Percentiles rank a stretch among this genome's conserved stretches.
These are phyloP conservation scores for Phaffia tasmanica DNA, from an alignment of 768 basidiomycete genomes.

Conservation along the genomic window DNA sequence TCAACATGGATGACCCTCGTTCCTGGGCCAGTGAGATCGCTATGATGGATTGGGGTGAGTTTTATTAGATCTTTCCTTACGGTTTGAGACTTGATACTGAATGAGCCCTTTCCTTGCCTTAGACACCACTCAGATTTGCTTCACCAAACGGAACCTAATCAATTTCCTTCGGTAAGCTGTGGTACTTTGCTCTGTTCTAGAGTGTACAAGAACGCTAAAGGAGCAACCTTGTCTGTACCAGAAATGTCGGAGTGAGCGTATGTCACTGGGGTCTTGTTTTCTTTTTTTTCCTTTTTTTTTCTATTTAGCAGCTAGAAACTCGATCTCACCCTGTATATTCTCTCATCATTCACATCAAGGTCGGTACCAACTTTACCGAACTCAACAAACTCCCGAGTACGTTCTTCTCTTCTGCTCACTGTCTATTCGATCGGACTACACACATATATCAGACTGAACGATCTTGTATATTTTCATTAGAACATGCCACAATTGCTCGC, in stretches of 20 bases:
- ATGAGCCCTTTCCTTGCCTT: too few species aligned
- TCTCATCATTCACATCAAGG: not conserved
- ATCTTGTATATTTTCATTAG: not conserved
- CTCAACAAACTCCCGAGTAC: conserved; percentile 10
- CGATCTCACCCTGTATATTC: not conserved
- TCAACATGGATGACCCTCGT: conserved; percentile 3
- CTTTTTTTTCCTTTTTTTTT: too few species aligned
- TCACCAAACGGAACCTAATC: conserved; percentile 17
- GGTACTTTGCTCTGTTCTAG: too few species aligned
- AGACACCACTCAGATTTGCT: conserved; percentile 10
- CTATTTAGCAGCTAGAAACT: not conserved
- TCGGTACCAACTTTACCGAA: conserved; percentile 20
- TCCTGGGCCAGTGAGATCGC: conserved; percentile 20
- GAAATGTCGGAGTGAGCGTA: too few species aligned
- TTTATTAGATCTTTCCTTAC: not conserved
- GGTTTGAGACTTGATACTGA: not conserved
- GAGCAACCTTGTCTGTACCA: too few species aligned
- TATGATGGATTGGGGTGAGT: conserved; percentile 18
- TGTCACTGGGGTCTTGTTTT: too few species aligned
- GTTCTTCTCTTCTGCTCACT: not conserved
- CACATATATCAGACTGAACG: not conserved
- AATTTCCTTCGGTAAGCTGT: not conserved
- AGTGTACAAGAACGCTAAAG: too few species aligned
- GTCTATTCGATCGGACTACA: not conserved
- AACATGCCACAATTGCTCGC: conserved; percentile 12